Percentiles rank a stretch among this genome's conserved stretches.
Evolutionary conservation across 1,284 basidiomycete genomes (phyloP).

Genomic region (Vanrija sp.): DNA sequence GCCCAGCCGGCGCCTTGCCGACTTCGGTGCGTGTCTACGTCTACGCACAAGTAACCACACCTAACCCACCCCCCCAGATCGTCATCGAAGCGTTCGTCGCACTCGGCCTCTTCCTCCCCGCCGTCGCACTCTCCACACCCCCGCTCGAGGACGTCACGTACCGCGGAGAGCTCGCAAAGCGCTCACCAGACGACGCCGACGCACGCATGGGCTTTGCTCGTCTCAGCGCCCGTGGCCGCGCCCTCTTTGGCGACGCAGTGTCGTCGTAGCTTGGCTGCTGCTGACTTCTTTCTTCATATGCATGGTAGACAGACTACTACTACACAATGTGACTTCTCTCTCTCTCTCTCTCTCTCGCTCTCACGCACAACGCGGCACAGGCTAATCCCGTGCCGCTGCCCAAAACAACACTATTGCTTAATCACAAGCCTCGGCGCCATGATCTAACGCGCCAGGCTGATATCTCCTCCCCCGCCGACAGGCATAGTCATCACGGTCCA

Average conservation of each 20-base stretch:
- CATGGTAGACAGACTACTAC: constrained; percentile 5
- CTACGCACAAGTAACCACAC: background rate
- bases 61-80: constrained; percentile 27
- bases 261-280: background rate
- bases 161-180: constrained; percentile 42
- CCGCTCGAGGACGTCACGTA: constrained; percentile 45
- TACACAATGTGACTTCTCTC: background rate
- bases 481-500: background rate
- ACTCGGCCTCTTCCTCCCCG: constrained; percentile 40
- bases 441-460: background rate
- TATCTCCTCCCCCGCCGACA: background rate
- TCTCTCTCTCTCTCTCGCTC: background rate
- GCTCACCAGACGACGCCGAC: constrained; percentile 40
- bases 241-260: constrained; percentile 36
- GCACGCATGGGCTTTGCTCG: constrained; percentile 36
- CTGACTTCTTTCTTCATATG: constrained; percentile 5
- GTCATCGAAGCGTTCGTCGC: constrained; percentile 42
- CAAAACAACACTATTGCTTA: too few relatives aligned
- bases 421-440: background rate
- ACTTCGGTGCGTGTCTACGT: constrained; percentile 30
- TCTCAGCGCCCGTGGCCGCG: constrained; percentile 27
- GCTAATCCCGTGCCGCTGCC: too few relatives aligned
- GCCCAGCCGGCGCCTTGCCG: constrained; percentile 29
- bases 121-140: constrained; percentile 30
- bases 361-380: too few relatives aligned